Evolutionary conservation across 371 early-diverging fungal genomes (phyloP).

Genomic region (Zopfochytrium polystomum): DNA sequence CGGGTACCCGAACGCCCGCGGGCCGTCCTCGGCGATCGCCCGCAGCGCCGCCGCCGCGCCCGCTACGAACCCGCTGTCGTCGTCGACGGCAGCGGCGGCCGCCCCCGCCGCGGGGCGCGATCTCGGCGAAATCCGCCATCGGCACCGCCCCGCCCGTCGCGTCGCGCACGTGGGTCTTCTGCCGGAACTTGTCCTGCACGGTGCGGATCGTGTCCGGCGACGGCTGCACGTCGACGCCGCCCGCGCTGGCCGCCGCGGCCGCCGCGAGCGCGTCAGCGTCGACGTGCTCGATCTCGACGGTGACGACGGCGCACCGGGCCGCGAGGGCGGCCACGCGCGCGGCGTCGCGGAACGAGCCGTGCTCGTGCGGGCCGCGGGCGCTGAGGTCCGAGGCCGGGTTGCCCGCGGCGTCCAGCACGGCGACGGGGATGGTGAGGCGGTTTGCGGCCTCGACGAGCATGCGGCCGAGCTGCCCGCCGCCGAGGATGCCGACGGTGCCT

Average conservation of each 20-base stretch:
- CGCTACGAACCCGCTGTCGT: conserved; percentile 24
- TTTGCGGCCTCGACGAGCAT: conserved; percentile 95
- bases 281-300: conserved; percentile 96
- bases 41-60: too few relatives aligned
- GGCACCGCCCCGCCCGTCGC: too few relatives aligned
- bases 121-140: conserved; percentile 67
- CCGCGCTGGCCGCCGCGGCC: conserved; percentile 40
- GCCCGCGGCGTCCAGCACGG: conserved; percentile 75
- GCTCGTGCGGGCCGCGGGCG: conserved; percentile 68
- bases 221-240: conserved; percentile 63
- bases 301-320: conserved; percentile 71
- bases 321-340: conserved; percentile 74
- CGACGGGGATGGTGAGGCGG: conserved; percentile 77
- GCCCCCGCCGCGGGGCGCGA: conserved; percentile 17
- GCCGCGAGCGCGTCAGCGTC: conserved; percentile 68
- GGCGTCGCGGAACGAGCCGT: conserved; percentile 77
- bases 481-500: conserved; percentile 44
- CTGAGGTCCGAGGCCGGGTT: conserved; percentile 84
- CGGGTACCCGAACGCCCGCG: conserved; percentile 81
- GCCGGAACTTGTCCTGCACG: conserved; percentile 94
- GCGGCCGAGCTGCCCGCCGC: conserved; percentile 92
- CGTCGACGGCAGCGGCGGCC: conserved; percentile 38
- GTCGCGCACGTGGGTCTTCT: conserved; percentile 70
- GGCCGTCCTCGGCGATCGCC: conserved; percentile 18
- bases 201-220: conserved; percentile 73